Evolutionary conservation across 2,329 filamentous ascomycete species (phyloP), one percentile per base, ranked within the genome.

Genomic region (Fusarium sp.): DNA sequence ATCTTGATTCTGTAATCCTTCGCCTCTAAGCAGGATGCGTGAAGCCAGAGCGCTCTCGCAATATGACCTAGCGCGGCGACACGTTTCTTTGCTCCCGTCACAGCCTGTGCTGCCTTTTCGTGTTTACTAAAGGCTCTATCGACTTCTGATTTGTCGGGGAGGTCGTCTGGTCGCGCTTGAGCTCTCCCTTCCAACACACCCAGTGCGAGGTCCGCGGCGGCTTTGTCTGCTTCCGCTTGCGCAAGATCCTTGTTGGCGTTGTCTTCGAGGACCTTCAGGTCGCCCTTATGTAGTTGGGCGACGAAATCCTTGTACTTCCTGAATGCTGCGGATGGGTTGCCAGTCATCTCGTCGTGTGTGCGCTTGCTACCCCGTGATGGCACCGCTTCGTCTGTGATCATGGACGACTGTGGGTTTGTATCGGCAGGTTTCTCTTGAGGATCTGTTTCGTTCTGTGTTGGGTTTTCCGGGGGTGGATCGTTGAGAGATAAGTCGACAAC

Each of bases 71-170:
- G 25, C 11, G 32, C 6, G 0, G 8, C 3, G 2, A 54, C 9
- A 3, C 32, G 41, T 5, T 37, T 21, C 32, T 54, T 60, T 3
- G 41, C 41, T 5, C 18, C 20, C 4, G 7, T 1, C 2, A 48
- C 11, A 4, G 20, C 27, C 2, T 42, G 2, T 4, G 21, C 12
- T 10, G 41, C 41, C 6, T 37, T 21, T 1, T 4, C 6, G 1
- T 60, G 40, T 23, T 10, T 27, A 3, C 6, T 20, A 1, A 4
- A 23, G 2, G 27, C 8, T 4, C 25, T 7, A 1, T 51, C 12
- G 5, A 37, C 34, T 2, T 13, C 12, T 5, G 9, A 14, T 0
- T 1, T 2, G 4, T 18, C 12, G 7, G 16, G 8, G 1, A 7
- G 14, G 12, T 23, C 25, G 10, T 8, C 12, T 5, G 58, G n/a